A percentile compares a stretch with the other conserved stretches of the same genome.
phyloP scores from a whole-genome alignment of 371 early-diverging fungal genomes.

The Haplosporangium sp. region DNA sequence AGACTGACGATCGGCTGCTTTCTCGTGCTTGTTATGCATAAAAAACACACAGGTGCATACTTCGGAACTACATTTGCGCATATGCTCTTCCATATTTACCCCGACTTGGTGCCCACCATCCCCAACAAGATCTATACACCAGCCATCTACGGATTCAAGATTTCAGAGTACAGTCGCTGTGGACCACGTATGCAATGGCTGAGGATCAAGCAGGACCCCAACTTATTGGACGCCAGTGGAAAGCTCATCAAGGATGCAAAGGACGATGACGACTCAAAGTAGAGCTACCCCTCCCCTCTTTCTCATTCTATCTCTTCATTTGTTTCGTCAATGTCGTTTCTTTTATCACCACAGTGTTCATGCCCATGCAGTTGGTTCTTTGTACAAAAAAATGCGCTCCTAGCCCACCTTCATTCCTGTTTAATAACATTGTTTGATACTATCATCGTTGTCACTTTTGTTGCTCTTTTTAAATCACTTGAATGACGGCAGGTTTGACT shows the following conservation, averaged over 20 bases:
- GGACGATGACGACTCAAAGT: constrained; percentile 54
- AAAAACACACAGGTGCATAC: constrained; percentile 76
- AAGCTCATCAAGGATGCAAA: constrained; percentile 55
- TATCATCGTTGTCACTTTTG: too few species aligned
- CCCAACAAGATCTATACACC: constrained; percentile 73
- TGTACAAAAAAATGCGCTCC: too few species aligned
- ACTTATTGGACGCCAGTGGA: constrained; percentile 34
- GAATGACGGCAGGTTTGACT: too few species aligned
- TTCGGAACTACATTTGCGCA: constrained; percentile 97
- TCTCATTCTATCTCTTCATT: constrained; percentile 1
- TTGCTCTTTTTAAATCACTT: too few species aligned
- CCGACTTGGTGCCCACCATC: constrained; percentile 74
- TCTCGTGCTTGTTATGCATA: too few species aligned
- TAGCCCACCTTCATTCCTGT: too few species aligned
- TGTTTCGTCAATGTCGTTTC: background rate
- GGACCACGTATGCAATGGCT: constrained; percentile 87
- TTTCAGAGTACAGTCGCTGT: constrained; percentile 64
- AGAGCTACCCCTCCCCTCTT: background rate
- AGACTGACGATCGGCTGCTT: too few species aligned
- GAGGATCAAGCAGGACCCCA: constrained; percentile 58
- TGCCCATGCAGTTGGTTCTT: too few species aligned
- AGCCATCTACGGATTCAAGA: constrained; percentile 85
- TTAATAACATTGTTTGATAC: too few species aligned
- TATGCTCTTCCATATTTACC: constrained; percentile 87
- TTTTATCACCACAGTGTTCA: too few species aligned